Base-by-base conservation (phyloP, 306 rosid genomes). In the Albizia julibrissin region DNA sequence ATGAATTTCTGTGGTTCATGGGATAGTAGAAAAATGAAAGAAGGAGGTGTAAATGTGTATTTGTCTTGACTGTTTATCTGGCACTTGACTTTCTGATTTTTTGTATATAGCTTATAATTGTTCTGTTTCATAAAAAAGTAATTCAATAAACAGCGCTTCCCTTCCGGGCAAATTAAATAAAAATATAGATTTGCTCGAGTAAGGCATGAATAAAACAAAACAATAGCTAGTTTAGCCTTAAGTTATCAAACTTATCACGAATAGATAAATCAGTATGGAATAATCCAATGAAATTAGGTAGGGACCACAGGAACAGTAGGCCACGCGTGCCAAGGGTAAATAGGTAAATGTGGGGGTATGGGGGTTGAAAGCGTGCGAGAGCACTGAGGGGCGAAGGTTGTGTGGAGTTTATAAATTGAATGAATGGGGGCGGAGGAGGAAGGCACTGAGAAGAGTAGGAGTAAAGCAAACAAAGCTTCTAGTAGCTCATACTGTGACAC, bases 311-410 rank as follows among this genome's bases (percentile, higher is more conserved):
- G 71, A 72, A 69, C 67, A 76, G 90, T 87, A 87, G 87, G 80
- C 90, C 88, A 82, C 90, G 94, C 94, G 90, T 90, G 94, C 84
- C 84, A 58, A 87, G 58, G 62, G 69, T n/a, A 59, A 62, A 76
- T 37, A 80, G 33, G 85, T 59, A 78, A 70, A 26, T 22, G 39
- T 22, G 50, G 4, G 74, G 75, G 47, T 64, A 33, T 40, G 52
- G 54, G 59, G 49, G 54, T 26, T 29, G 34, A 54, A 78, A 82
- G 89, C 89, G 89, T 87, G 85, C 87, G 21, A 5, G 62, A 86
- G 5, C 79, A 74, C 86, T 88, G 92, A 91, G 91, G 94, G 91
- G 94, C 83, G 82, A 81, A 24, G 74, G 29, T 8, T 13, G 3
- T 34, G 33, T n/a, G 27, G 26, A 11, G 91, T 82, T 72, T 92